Percentiles rank a stretch among this genome's conserved stretches.
Conservation (phyloP, 2,329 filamentous ascomycete species). For the Pseudocercospora macadamiae region DNA sequence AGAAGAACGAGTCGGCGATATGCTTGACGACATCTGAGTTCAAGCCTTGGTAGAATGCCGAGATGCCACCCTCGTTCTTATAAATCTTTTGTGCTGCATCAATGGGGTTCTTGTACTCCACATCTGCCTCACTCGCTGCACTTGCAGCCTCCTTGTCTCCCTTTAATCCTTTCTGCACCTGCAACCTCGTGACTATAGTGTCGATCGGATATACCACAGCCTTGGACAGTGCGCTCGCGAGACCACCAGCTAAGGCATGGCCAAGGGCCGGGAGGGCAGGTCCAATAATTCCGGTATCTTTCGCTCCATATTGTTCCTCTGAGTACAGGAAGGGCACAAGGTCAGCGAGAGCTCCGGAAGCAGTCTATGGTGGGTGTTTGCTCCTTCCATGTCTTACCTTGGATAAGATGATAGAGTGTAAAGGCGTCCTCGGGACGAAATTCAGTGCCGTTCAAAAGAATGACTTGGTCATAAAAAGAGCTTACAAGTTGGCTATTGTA, state of each 20-base stretch:
- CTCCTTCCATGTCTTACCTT: slow-evolving; percentile 16
- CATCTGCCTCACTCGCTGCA: slow-evolving; percentile 38
- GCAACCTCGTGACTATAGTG: slow-evolving; percentile 78
- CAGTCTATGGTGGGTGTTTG: background rate
- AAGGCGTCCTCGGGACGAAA: slow-evolving; percentile 35
- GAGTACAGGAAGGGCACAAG: background rate
- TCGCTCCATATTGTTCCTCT: slow-evolving; percentile 21
- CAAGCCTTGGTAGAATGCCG: slow-evolving; percentile 64
- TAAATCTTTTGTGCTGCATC: slow-evolving; percentile 75
- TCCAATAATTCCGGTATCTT: slow-evolving; percentile 17
- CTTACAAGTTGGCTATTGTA: slow-evolving; percentile 31
- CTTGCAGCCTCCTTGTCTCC: slow-evolving; percentile 39
- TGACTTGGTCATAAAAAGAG: slow-evolving; percentile 21
- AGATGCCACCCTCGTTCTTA: slow-evolving; percentile 67
- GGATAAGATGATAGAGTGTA: slow-evolving; percentile 35
- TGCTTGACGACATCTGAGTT: slow-evolving; percentile 49
- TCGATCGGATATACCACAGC: slow-evolving; percentile 79
- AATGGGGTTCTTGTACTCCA: slow-evolving; percentile 65
- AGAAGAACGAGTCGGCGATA: slow-evolving; percentile 74
- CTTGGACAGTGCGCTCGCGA: slow-evolving; percentile 78
- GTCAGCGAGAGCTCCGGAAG: background rate
- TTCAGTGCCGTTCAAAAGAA: slow-evolving; percentile 23
- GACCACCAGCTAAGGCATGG: slow-evolving; percentile 78
- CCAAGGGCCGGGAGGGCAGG: slow-evolving; percentile 72
- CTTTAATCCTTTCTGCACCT: slow-evolving; percentile 69